Percentiles rank a stretch among this genome's conserved stretches.
phyloP scores from a whole-genome alignment of 2,329 filamentous ascomycete species.

The Beauveria pseudobassiana region DNA sequence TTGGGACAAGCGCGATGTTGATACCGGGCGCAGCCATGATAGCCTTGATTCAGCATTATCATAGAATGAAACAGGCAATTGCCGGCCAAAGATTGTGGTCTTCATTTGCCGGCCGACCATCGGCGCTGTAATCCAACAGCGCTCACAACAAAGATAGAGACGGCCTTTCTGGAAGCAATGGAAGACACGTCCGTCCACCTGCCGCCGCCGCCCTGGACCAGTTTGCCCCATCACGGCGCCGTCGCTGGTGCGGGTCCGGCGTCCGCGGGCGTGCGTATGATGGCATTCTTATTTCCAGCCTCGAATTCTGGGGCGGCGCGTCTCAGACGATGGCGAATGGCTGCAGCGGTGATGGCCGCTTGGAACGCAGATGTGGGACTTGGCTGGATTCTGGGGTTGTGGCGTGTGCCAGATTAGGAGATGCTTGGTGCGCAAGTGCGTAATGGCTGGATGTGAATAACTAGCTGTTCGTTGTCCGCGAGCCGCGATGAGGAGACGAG shows the following conservation, averaged over 20 bases:
- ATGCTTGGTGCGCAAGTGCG: not conserved
- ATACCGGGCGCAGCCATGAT: not conserved
- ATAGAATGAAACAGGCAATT: not conserved
- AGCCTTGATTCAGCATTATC: not conserved
- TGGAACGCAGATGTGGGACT: constrained; percentile 6
- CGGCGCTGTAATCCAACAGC: not conserved
- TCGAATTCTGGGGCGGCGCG: not conserved
- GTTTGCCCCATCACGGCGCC: not conserved
- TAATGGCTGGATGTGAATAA: not conserved
- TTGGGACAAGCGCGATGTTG: not conserved
- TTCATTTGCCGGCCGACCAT: constrained; percentile 1
- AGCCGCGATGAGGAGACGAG: not conserved
- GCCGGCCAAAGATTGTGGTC: not conserved
- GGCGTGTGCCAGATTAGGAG: not conserved
- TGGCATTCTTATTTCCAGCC: not conserved
- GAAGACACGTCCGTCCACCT: not conserved
- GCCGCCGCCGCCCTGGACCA: not conserved
- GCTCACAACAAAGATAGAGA: not conserved
- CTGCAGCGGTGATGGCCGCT: not conserved
- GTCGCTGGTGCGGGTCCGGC: constrained; percentile 1
- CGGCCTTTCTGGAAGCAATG: not conserved
- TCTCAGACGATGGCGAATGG: not conserved
- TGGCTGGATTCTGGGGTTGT: not conserved
- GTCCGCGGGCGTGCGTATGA: not conserved
- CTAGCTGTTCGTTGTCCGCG: constrained; percentile 6